Evolutionary conservation across 306 rosid species (phyloP), one percentile per base, ranked within the genome.

Genomic region (Casuarina glauca): DNA sequence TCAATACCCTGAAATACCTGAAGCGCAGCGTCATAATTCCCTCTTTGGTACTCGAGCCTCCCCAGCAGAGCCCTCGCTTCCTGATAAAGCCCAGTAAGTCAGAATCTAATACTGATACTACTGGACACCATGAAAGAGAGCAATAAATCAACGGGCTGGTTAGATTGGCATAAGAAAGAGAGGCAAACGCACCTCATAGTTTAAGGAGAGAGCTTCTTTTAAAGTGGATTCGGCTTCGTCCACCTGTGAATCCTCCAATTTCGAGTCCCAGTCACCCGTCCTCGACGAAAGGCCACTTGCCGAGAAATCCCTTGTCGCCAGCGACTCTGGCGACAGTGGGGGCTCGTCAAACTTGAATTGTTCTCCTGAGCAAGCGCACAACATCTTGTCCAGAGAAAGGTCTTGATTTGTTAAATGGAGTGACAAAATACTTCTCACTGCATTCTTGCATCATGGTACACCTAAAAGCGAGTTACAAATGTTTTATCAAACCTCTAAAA

Each of bases 341-440:
- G 93, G 91, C 87, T 94, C 98, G 78, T 94, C 98, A 26, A 92
- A 88, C 82, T 94, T 94, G 84, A 89, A 87, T 75, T 94, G 95
- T 88, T 92, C 97, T 53, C 98, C 97, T 4, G 98, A 94, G 81
- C 98, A 94, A 77, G 98, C 93, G 72, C 97, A 94, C 97, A 94
- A 77, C 97, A 94, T 94, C 86, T 92, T 90, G 76, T 75, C 74
- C 77, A 74, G 38, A 79, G 75, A 75, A 11, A 69, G 70, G 69
- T 81, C 78, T 86, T 79, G 76, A 52, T 32, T 62, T 85, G n/a
- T 67, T 76, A 63, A 66, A 11, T 36, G 68, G 74, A 51, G 72
- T 54, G 50, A 68, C 58, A 78, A 61, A 75, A 68, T 68, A 82
- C 84, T 82, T 81, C 72, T 86, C 77, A 49, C 66, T 64, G 68